Base-by-base conservation (phyloP, 352 stramenopile species). In the Phytopythium cucurbitacearum region DNA sequence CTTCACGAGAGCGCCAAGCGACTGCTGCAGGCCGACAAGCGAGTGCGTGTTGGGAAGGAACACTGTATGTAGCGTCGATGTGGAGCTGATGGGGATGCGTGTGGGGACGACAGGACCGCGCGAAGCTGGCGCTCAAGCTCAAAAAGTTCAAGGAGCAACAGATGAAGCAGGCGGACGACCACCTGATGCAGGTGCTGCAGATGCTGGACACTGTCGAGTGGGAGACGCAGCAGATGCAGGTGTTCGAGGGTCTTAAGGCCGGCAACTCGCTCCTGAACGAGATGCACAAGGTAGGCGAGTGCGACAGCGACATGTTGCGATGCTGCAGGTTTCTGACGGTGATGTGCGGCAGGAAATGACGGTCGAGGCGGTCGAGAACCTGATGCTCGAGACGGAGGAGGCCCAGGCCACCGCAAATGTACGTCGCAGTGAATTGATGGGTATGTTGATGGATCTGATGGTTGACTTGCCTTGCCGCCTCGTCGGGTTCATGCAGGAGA, bases 61-160 rank as follows among this genome's bases (percentile, higher is more conserved):
- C 38, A 46, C 2, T 39, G 34, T 53, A 0, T 12, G 28, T 15
- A 11, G 13, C 28, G 10, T 46, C 38, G 12, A 46, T 55, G 5
- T 62, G 41, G 21, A 34, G 16, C n/a, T 54, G 44, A 51, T 36
- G 15, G 42, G 37, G 21, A 28, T 28, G 21, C 21, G 21, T 28
- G 36, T 51, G 13, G 50, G 54, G 34, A 39, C 50, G 16, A 11
- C 59, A 94, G 80, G 85, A 94, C 48, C 80, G 83, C 12, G 87
- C 87, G 4, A 95, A 92, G 58, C 63, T 95, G 16, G 86, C 80
- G 64, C 67, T 96, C 36, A 90, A 94, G 58, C 68, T 95, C 34
- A 94, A 91, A 51, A 96, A 95, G 67, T 95, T 91, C 61, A 94
- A 94, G 53, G 80, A 94, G 59, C 78, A 87, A 55, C 85, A 96